These are phyloP conservation scores for Fusarium acutatum DNA, from an alignment of 2,329 filamentous ascomycete genomes.

Conservation along the genomic window DNA sequence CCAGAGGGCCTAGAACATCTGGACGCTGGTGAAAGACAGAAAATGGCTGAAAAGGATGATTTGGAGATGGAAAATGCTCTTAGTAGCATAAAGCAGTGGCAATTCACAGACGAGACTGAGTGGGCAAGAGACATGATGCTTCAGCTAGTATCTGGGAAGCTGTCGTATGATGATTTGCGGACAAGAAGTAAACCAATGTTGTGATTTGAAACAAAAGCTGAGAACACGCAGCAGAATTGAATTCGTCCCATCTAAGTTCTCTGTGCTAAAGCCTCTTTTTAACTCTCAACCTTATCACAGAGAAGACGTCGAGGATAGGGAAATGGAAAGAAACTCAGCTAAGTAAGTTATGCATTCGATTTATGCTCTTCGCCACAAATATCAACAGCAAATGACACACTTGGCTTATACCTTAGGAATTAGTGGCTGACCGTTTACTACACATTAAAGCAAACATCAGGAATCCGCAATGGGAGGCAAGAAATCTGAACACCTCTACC, in stretches of 20 bases:
- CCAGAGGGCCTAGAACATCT: not conserved
- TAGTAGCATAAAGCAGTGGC: not conserved
- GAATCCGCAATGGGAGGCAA: not conserved
- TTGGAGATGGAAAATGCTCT: not conserved
- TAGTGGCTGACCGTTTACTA: too few relatives aligned
- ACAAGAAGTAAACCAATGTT: not conserved
- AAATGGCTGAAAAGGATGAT: not conserved
- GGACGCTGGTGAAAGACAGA: not conserved
- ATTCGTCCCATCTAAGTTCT: not conserved
- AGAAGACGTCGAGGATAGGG: too few relatives aligned
- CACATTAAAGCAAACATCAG: not conserved
- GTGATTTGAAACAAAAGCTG: not conserved
- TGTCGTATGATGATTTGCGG: not conserved
- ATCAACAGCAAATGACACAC: not conserved
- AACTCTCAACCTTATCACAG: not conserved
- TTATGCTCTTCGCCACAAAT: too few relatives aligned
- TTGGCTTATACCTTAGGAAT: too few relatives aligned
- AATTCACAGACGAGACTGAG: not conserved
- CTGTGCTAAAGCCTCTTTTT: not conserved
- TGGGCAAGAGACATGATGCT: not conserved
- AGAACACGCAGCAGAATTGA: rapidly evolving
- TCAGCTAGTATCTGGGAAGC: not conserved
- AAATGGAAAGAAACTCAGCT: too few relatives aligned
- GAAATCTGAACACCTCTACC: rapidly evolving
- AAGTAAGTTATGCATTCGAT: too few relatives aligned